These are phyloP conservation scores for Ganoderma multipileum DNA, from an alignment of 1,284 basidiomycete genomes.

Conservation along the genomic window DNA sequence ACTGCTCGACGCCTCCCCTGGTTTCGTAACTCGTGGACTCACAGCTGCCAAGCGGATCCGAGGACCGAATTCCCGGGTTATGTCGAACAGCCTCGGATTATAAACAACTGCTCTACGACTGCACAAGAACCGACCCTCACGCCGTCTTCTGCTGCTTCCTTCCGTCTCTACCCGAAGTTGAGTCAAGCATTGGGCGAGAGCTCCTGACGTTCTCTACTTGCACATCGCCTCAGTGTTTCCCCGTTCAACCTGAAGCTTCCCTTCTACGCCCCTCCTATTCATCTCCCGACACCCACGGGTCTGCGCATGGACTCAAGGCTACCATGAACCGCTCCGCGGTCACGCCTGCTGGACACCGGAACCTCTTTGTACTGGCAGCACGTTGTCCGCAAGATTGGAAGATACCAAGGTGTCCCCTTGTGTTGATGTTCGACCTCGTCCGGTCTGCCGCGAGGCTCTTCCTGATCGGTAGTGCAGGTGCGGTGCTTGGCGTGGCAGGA, in stretches of 20 bases:
- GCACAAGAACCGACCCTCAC: neutral
- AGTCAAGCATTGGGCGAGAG: neutral
- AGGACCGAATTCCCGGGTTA: neutral
- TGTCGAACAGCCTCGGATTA: conserved; percentile 1
- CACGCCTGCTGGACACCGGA: conserved; percentile 13
- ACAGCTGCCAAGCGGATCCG: neutral
- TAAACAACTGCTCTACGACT: neutral
- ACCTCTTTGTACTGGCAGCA: conserved; percentile 10
- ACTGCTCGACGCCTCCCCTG: neutral
- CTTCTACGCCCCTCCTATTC: neutral
- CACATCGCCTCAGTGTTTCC: neutral
- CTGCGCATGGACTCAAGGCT: conserved; percentile 9
- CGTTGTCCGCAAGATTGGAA: conserved; percentile 15
- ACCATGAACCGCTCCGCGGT: conserved; percentile 24
- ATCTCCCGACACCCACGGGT: neutral
- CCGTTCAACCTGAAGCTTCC: neutral
- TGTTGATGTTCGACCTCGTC: conserved; percentile 20
- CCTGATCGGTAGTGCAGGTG: conserved; percentile 23
- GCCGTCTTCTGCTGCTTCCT: neutral
- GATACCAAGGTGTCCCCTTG: conserved; percentile 13
- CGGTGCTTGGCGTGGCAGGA: conserved; percentile 21
- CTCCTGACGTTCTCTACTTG: neutral
- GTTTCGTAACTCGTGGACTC: neutral
- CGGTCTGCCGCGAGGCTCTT: conserved; percentile 12
- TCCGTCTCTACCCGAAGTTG: neutral